phyloP scores from a whole-genome alignment of 2,329 filamentous ascomycete genomes.

The Ophiostoma tasmaniense region DNA sequence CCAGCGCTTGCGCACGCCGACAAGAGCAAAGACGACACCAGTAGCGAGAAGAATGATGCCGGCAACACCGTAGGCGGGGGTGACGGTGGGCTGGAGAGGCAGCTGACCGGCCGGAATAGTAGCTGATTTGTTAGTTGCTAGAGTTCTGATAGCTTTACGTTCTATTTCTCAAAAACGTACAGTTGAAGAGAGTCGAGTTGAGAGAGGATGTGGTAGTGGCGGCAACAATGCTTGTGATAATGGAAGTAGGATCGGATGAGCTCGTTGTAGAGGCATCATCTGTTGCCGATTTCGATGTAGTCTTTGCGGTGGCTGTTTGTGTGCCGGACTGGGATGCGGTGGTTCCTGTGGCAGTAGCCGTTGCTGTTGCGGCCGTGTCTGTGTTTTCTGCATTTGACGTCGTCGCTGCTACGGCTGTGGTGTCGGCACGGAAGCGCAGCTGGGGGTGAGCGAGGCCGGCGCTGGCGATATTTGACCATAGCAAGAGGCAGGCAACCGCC shows the following conservation, averaged over 20 bases:
- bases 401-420: background rate
- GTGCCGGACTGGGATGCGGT: background rate
- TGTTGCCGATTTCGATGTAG: background rate
- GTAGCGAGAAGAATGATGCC: constrained; percentile 67
- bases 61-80: constrained; percentile 70
- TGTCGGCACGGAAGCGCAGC: constrained; percentile 15
- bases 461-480: constrained; percentile 18
- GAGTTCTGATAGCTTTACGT: too few relatives aligned
- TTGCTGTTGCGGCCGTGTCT: background rate
- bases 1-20: constrained; percentile 76
- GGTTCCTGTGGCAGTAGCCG: background rate
- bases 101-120: constrained; percentile 47
- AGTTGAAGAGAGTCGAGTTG: constrained; percentile 23
- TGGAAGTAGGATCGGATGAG: background rate
- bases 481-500: constrained; percentile 18
- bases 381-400: background rate
- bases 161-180: constrained; percentile 23
- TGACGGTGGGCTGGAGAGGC: constrained; percentile 65
- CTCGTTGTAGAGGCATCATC: background rate
- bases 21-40: constrained; percentile 61
- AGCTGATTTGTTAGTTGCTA: constrained; percentile 26
- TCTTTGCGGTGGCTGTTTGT: background rate
- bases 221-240: constrained; percentile 9
- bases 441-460: constrained; percentile 18
- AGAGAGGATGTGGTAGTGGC: constrained; percentile 14